These are phyloP conservation scores for Myxozyma sirexii DNA, from an alignment of 805 yeast species.

Conservation along the genomic window DNA sequence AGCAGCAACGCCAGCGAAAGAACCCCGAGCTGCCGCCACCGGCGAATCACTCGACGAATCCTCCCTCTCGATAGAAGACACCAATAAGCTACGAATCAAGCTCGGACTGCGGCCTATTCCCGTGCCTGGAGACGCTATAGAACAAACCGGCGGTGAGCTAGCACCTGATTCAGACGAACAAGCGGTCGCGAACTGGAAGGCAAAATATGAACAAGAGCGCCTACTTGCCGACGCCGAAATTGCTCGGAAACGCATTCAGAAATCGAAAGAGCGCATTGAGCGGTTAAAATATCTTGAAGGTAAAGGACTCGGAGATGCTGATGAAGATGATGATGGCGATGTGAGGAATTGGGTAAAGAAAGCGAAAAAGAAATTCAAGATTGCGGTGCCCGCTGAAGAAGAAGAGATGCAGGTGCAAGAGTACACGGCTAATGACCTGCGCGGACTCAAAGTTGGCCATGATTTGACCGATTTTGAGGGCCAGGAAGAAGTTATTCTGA, in stretches of 20 bases:
- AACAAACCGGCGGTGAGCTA: not conserved
- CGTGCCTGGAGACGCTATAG: conserved; percentile 14
- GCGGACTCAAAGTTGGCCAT: conserved; percentile 52
- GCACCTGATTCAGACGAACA: conserved; percentile 40
- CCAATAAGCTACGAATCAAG: conserved; percentile 38
- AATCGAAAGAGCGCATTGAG: conserved; percentile 36
- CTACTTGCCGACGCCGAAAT: conserved; percentile 39
- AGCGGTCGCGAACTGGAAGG: conserved; percentile 46
- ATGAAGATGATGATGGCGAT: conserved; percentile 39
- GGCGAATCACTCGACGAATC: conserved; percentile 23
- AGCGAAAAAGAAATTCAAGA: conserved; percentile 32
- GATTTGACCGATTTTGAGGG: conserved; percentile 47
- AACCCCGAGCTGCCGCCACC: conserved; percentile 13
- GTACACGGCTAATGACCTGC: conserved; percentile 41
- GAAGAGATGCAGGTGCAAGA: conserved; percentile 14
- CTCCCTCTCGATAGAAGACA: conserved; percentile 30
- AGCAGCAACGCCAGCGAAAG: not conserved
- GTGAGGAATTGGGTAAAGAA: conserved; percentile 50
- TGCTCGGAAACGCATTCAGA: conserved; percentile 34
- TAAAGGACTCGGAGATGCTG: conserved; percentile 37
- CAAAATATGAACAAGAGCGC: conserved; percentile 42
- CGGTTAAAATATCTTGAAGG: conserved; percentile 37
- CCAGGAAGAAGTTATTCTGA: conserved; percentile 52
- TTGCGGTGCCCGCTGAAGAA: conserved; percentile 17
- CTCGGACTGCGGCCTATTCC: conserved; percentile 61